phyloP scores from a whole-genome alignment of 2,329 filamentous ascomycete species.

The Fusarium sp. region DNA sequence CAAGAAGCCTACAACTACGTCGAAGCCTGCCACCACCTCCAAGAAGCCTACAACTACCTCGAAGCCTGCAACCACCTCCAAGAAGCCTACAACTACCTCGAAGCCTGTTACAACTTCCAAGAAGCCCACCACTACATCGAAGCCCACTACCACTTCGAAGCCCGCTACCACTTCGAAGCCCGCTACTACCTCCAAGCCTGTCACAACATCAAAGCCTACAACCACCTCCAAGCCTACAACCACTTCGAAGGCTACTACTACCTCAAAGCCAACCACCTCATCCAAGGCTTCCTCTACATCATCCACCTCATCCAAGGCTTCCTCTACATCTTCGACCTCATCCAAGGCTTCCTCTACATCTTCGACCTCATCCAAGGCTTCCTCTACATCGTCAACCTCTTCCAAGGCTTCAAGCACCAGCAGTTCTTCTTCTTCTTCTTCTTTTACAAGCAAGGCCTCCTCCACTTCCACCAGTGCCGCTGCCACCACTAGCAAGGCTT shows the following conservation, averaged over 20 bases:
- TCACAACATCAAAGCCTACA: accelerated
- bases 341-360: background rate
- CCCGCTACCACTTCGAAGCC: background rate
- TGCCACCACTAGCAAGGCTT: background rate
- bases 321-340: background rate
- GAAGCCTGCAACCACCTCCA: background rate
- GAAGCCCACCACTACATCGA: no score
- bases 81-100: background rate
- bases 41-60: background rate
- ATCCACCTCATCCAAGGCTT: background rate
- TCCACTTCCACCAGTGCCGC: background rate
- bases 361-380: background rate
- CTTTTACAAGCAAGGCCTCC: background rate
- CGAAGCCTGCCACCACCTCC: background rate
- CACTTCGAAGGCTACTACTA: background rate
- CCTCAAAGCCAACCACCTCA: background rate
- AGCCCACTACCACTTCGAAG: background rate
- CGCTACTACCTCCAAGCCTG: background rate
- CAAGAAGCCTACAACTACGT: background rate
- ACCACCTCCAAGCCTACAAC: background rate
- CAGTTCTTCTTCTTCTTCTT: background rate
- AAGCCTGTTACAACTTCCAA: background rate
- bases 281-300: background rate
- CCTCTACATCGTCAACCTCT: background rate
- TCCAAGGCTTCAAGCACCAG: background rate